A percentile compares a stretch with the other conserved stretches of the same genome.
Evolutionary conservation across 2,329 filamentous ascomycete genomes (phyloP).

Genomic region (Coniochaeta ligniaria): DNA sequence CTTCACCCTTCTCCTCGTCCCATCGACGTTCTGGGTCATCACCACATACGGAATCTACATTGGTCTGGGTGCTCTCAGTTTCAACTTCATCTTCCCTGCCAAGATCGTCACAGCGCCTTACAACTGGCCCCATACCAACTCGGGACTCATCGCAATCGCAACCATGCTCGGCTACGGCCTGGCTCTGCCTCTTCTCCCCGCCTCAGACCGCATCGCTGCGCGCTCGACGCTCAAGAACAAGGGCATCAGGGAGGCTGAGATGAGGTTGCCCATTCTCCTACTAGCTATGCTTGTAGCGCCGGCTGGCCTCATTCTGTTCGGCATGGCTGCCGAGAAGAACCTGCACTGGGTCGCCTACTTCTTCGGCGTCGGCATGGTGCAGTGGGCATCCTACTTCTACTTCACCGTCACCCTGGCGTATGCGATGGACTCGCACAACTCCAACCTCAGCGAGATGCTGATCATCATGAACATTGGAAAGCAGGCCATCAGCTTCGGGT

Average conservation of each 20-base stretch:
- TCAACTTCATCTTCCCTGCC: slow-evolving; percentile 37
- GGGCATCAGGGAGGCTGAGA: slow-evolving; percentile 35
- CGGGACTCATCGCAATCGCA: slow-evolving; percentile 34
- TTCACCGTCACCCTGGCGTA: slow-evolving; percentile 50
- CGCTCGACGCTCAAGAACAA: slow-evolving; percentile 27
- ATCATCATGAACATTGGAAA: slow-evolving; percentile 47
- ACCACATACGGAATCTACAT: slow-evolving; percentile 33
- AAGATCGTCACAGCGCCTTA: slow-evolving; percentile 32
- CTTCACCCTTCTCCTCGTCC: slow-evolving; percentile 34
- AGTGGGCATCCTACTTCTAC: slow-evolving; percentile 41
- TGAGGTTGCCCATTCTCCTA: slow-evolving; percentile 28
- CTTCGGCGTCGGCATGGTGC: slow-evolving; percentile 33
- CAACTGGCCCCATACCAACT: slow-evolving; percentile 30
- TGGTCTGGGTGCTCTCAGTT: slow-evolving; percentile 34
- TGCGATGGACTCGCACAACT: slow-evolving; percentile 47
- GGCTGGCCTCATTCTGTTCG: slow-evolving; percentile 31
- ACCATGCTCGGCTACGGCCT: slow-evolving; percentile 23
- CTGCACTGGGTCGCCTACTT: slow-evolving; percentile 35
- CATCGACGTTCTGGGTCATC: slow-evolving; percentile 37
- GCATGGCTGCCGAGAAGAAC: slow-evolving; percentile 22
- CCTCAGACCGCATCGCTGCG: slow-evolving; percentile 30
- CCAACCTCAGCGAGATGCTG: slow-evolving; percentile 50
- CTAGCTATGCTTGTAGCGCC: slow-evolving; percentile 25
- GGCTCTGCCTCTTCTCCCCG: slow-evolving; percentile 33
- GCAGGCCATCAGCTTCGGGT: slow-evolving; percentile 42